Percentiles rank a stretch among this genome's conserved stretches.
Conservation (phyloP, 495 filamentous ascomycete genomes). For the Sporormia fimetaria region DNA sequence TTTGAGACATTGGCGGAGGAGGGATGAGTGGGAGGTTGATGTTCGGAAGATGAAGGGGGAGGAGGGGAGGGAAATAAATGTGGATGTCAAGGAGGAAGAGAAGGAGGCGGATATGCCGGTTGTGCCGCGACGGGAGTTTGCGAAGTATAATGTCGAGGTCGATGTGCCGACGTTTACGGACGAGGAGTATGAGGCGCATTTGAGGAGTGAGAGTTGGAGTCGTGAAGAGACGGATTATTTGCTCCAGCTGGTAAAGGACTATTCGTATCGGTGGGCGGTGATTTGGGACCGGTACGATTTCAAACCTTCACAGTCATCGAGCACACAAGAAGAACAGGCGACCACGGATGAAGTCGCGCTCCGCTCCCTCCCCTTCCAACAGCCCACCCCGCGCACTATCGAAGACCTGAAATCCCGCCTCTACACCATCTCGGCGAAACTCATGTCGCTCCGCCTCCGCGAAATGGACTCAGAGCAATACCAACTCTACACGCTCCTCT, state of each 20-base stretch:
- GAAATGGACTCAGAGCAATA: slow-evolving; percentile 79
- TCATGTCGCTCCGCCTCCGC: slow-evolving; percentile 75
- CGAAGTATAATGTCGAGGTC: slow-evolving; percentile 74
- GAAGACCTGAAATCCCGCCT: slow-evolving; percentile 89
- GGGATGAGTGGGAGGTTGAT: slow-evolving; percentile 32
- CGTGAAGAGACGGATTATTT: slow-evolving; percentile 90
- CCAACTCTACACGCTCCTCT: slow-evolving; percentile 67
- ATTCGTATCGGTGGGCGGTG: slow-evolving; percentile 79
- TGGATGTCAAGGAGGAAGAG: slow-evolving; percentile 30
- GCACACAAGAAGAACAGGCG: slow-evolving; percentile 6
- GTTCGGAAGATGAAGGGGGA: too few species aligned
- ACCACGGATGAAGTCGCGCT: slow-evolving; percentile 32
- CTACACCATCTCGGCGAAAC: slow-evolving; percentile 70
- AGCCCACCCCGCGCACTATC: slow-evolving; percentile 49
- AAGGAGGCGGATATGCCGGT: slow-evolving; percentile 23
- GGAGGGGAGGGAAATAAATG: too few species aligned
- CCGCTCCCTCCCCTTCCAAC: slow-evolving; percentile 31
- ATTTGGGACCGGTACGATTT: slow-evolving; percentile 90
- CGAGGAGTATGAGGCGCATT: slow-evolving; percentile 67
- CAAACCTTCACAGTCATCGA: slow-evolving; percentile 33
- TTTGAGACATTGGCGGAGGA: slow-evolving; percentile 54
- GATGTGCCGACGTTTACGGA: slow-evolving; percentile 68
- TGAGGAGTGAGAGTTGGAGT: slow-evolving; percentile 69
- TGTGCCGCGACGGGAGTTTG: slow-evolving; percentile 46
- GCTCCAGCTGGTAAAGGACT: slow-evolving; percentile 58